A percentile compares a stretch with the other conserved stretches of the same genome.
These are phyloP conservation scores for Lablab purpureus DNA, from an alignment of 306 rosid species.

Conservation along the genomic window DNA sequence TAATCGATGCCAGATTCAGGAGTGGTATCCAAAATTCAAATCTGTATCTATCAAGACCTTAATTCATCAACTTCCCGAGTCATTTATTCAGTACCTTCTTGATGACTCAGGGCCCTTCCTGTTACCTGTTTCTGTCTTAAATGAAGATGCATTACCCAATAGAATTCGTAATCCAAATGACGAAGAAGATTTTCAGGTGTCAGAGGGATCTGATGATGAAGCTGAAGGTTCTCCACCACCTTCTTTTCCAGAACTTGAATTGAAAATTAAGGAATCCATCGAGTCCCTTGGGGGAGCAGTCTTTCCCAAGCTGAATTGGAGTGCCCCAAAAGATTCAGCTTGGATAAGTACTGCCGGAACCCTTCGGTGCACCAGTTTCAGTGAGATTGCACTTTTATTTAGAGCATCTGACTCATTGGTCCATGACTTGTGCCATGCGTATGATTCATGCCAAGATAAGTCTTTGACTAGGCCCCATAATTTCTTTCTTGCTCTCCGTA, in stretches of 20 bases:
- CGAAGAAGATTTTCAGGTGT: conserved; percentile 71
- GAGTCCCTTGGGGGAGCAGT: conserved; percentile 75
- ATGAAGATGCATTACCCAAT: conserved; percentile 86
- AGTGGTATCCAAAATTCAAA: conserved; percentile 82
- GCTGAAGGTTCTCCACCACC: conserved; percentile 64
- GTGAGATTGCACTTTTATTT: conserved; percentile 77
- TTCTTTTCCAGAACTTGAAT: conserved; percentile 80
- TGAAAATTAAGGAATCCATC: conserved; percentile 69
- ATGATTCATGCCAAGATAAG: conserved; percentile 74
- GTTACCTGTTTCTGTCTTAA: conserved; percentile 70
- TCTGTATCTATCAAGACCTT: conserved; percentile 67
- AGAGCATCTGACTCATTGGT: conserved; percentile 79
- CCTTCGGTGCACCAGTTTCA: conserved; percentile 67
- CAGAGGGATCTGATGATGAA: conserved; percentile 72
- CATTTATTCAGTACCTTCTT: conserved; percentile 74
- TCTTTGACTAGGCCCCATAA: conserved; percentile 59
- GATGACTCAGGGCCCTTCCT: conserved; percentile 74
- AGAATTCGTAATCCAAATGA: conserved; percentile 69
- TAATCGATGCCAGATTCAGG: conserved; percentile 74
- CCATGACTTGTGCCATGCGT: conserved; percentile 84
- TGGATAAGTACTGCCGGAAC: conserved; percentile 74
- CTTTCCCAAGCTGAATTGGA: conserved; percentile 90
- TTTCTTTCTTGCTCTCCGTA: conserved; percentile 77
- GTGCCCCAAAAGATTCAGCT: conserved; percentile 87
- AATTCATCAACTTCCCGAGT: conserved; percentile 75